Percentiles rank a stretch among this genome's conserved stretches.
Conservation (phyloP, 495 filamentous ascomycete species). For the Schizothecium vesticola region DNA sequence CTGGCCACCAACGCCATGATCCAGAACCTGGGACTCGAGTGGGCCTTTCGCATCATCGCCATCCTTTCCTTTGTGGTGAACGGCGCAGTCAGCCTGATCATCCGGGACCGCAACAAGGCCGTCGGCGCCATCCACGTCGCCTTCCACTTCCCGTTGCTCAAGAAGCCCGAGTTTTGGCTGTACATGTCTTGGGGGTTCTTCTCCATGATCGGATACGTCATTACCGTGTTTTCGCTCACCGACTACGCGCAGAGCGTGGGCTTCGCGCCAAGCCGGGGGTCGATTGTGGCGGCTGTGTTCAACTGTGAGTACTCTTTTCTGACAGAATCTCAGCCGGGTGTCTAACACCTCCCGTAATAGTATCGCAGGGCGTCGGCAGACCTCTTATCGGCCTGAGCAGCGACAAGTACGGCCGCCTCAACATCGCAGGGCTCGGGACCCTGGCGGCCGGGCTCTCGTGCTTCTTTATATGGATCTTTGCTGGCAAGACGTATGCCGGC, state of each 20-base stretch:
- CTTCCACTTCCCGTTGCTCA: constrained; percentile 60
- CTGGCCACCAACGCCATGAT: constrained; percentile 57
- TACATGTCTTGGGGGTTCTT: constrained; percentile 65
- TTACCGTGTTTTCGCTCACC: constrained; percentile 65
- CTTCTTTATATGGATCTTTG: constrained; percentile 63
- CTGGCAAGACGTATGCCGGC: constrained; percentile 57
- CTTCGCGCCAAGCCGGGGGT: constrained; percentile 59
- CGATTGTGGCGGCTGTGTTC: constrained; percentile 64
- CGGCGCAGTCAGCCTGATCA: constrained; percentile 49
- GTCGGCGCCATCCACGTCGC: constrained; percentile 57
- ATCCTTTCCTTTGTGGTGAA: constrained; percentile 57
- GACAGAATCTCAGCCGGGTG: background rate
- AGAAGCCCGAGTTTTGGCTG: constrained; percentile 55
- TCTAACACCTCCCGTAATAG: constrained; percentile 18
- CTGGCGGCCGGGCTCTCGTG: constrained; percentile 53
- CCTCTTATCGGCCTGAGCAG: constrained; percentile 63
- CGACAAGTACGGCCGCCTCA: constrained; percentile 62
- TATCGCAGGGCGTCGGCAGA: constrained; percentile 44
- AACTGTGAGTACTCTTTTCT: constrained; percentile 49
- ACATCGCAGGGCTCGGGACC: constrained; percentile 58
- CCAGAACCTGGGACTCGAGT: constrained; percentile 51
- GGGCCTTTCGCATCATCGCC: constrained; percentile 66
- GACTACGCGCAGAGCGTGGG: constrained; percentile 63
- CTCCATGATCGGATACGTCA: constrained; percentile 66
- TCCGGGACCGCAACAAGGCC: constrained; percentile 63